Evolutionary conservation across 1,284 basidiomycete species (phyloP).

Genomic region (Puccinia hordei): DNA sequence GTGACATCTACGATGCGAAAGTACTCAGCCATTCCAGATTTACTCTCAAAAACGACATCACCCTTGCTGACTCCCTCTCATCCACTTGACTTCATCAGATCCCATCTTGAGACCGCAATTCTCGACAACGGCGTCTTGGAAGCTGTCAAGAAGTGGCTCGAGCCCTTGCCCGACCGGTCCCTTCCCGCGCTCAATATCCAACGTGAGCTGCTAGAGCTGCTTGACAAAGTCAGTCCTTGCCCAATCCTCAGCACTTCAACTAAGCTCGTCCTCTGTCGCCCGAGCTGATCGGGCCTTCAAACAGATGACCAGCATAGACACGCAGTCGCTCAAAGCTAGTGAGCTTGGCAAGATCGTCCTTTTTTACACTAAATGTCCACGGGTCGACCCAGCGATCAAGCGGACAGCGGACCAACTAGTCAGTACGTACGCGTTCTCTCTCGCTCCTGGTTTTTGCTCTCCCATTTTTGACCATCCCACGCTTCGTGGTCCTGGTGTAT

Average conservation of each 20-base stretch:
- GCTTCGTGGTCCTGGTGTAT: not conserved
- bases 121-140: slow-evolving; percentile 92
- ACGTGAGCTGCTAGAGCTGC: slow-evolving; percentile 80
- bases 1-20: slow-evolving; percentile 93
- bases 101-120: slow-evolving; percentile 84
- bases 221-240: slow-evolving; percentile 65
- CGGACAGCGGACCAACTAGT: slow-evolving; percentile 77
- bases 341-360: slow-evolving; percentile 86
- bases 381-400: slow-evolving; percentile 77
- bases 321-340: slow-evolving; percentile 84
- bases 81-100: slow-evolving; percentile 59
- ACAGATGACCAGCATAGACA: slow-evolving; percentile 81
- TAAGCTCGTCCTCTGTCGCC: not conserved
- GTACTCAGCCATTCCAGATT: slow-evolving; percentile 61
- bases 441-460: not conserved
- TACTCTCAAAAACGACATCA: slow-evolving; percentile 24
- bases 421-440: slow-evolving; percentile 60
- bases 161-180: slow-evolving; percentile 87
- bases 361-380: slow-evolving; percentile 92
- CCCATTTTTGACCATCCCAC: not conserved
- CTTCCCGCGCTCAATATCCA: slow-evolving; percentile 96
- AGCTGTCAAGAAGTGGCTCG: slow-evolving; percentile 87
- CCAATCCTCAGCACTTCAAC: not conserved
- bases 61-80: not conserved
- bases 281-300: not conserved